phyloP scores from a whole-genome alignment of 805 yeast genomes.

The Wickerhamomyces silvicola region DNA sequence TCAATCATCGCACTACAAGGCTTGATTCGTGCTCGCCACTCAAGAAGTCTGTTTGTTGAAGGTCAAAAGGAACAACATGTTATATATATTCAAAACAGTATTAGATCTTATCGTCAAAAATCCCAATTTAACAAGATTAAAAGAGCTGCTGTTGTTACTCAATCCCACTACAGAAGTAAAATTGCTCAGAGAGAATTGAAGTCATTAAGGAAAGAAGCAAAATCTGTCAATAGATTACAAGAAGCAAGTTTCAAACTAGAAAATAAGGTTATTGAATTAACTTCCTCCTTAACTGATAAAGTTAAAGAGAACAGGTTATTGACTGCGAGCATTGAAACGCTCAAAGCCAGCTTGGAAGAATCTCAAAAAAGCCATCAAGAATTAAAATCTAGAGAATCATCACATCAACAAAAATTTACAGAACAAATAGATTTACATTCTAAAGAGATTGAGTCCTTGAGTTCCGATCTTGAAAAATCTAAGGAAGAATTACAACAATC shows the following conservation, averaged over 20 bases:
- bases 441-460: conserved; percentile 41
- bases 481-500: conserved; percentile 54
- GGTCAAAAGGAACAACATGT: conserved; percentile 60
- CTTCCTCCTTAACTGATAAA: conserved; percentile 74
- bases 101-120: conserved; percentile 67
- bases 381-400: conserved; percentile 49
- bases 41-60: conserved; percentile 45
- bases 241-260: conserved; percentile 92
- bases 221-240: conserved; percentile 81
- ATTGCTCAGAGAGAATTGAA: conserved; percentile 62
- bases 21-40: conserved; percentile 41
- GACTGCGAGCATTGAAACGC: conserved; percentile 48
- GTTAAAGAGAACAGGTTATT: conserved; percentile 77
- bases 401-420: conserved; percentile 41
- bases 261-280: conserved; percentile 94
- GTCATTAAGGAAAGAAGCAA: conserved; percentile 75
- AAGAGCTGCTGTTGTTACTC: conserved; percentile 62
- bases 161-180: conserved; percentile 70
- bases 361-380: conserved; percentile 46
- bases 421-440: conserved; percentile 41
- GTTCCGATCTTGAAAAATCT: conserved; percentile 48
- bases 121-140: conserved; percentile 37
- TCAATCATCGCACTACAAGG: conserved; percentile 42
- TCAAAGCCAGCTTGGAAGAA: conserved; percentile 47
- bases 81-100: conserved; percentile 59